A percentile compares a stretch with the other conserved stretches of the same genome.
Conservation (phyloP, 2,329 filamentous ascomycete species). For the Hypomyces rosellus region DNA sequence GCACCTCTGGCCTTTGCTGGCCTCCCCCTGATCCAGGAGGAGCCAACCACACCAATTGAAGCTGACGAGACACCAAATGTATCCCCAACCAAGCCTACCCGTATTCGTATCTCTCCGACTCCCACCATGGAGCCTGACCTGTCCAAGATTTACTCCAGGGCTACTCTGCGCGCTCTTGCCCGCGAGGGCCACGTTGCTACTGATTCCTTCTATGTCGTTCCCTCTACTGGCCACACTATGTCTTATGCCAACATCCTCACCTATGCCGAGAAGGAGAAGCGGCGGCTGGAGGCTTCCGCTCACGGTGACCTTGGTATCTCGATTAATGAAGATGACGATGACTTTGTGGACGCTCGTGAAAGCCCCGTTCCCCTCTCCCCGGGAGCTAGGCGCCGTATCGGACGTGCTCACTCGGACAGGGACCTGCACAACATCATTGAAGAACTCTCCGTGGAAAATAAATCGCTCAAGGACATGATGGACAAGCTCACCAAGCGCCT, state of each 20-base stretch:
- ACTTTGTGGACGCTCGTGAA: slow-evolving; percentile 84
- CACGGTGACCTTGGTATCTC: slow-evolving; percentile 38
- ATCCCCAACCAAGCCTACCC: slow-evolving; percentile 32
- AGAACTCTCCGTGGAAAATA: slow-evolving; percentile 84
- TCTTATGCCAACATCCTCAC: slow-evolving; percentile 87
- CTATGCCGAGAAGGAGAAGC: slow-evolving; percentile 60
- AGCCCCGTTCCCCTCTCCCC: slow-evolving; percentile 44
- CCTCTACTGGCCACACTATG: slow-evolving; percentile 81
- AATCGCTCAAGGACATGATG: slow-evolving; percentile 74
- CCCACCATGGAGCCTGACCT: slow-evolving; percentile 61
- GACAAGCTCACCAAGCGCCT: slow-evolving; percentile 82
- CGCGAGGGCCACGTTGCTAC: slow-evolving; percentile 59
- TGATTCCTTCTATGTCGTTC: slow-evolving; percentile 92
- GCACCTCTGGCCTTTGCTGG: slow-evolving; percentile 90
- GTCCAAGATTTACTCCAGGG: slow-evolving; percentile 75
- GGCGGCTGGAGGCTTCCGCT: slow-evolving; percentile 48
- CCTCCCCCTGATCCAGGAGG: slow-evolving; percentile 63
- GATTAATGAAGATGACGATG: slow-evolving; percentile 64
- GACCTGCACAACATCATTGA: slow-evolving; percentile 66
- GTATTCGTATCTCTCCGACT: slow-evolving; percentile 10
- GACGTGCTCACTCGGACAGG: slow-evolving; percentile 35
- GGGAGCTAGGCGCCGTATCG: slow-evolving; percentile 33
- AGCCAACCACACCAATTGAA: slow-evolving; percentile 28
- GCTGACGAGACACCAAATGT: slow-evolving; percentile 30
- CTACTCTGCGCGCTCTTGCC: slow-evolving; percentile 72